Percentiles rank a stretch among this genome's conserved stretches.
phyloP scores from a whole-genome alignment of 192 early-diverging fungal genomes.

The Coemansia sp. region DNA sequence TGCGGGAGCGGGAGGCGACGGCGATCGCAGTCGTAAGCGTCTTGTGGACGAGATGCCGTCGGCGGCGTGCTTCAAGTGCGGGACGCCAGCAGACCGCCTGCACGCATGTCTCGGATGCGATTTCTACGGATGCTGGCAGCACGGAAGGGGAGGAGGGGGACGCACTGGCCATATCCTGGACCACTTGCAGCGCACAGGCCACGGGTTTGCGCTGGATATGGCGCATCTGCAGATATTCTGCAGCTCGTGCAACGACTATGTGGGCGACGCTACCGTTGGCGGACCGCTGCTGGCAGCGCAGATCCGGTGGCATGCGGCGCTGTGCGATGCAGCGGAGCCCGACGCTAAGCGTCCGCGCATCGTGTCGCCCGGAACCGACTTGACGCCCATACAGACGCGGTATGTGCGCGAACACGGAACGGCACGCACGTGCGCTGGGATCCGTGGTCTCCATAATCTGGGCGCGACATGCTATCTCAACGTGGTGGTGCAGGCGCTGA shows the following conservation, averaged over 20 bases:
- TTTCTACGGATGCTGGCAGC: constrained; percentile 73
- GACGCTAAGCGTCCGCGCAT: constrained; percentile 40
- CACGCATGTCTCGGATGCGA: constrained; percentile 83
- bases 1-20: constrained; percentile 25
- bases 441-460: constrained; percentile 91
- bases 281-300: constrained; percentile 48
- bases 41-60: constrained; percentile 59
- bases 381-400: constrained; percentile 35
- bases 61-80: constrained; percentile 60
- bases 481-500: constrained; percentile 86
- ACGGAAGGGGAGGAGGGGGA: constrained; percentile 30
- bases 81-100: constrained; percentile 61
- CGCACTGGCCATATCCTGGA: constrained; percentile 11
- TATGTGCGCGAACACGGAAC: constrained; percentile 46
- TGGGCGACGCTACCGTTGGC: constrained; percentile 79
- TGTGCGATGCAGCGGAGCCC: constrained; percentile 38
- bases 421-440: constrained; percentile 53
- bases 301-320: constrained; percentile 47
- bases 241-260: constrained; percentile 76
- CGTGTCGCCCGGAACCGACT: constrained; percentile 26
- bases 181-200: constrained; percentile 23
- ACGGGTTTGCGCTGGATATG: constrained; percentile 74
- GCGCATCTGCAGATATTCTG: constrained; percentile 70
- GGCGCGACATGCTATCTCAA: constrained; percentile 98
- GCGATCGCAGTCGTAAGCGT: constrained; percentile 56